Evolutionary conservation across 2,329 filamentous ascomycete genomes (phyloP), one percentile per base, ranked within the genome.

Genomic region (Lasiodiplodia gonubiensis): DNA sequence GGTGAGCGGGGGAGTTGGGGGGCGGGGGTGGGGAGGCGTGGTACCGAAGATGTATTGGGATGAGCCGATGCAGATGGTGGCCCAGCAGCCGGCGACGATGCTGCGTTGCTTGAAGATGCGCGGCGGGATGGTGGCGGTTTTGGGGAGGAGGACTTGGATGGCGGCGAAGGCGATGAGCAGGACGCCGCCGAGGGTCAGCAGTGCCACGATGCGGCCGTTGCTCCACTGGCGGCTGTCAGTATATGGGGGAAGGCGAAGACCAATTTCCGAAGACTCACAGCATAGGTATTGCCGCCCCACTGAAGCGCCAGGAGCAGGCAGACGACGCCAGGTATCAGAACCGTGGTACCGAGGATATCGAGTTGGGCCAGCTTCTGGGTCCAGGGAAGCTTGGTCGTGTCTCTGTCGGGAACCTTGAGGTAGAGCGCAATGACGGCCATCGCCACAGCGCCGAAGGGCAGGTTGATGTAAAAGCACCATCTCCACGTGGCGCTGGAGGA

Each of bases 361-460:
- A 79, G 33, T 3, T 66, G 51, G 7, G 16, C 12, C 7, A 69
- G 33, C 33, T 57, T 55, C 23, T 69, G 49, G 10, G 33, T 30
- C 51, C 21, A 48, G 18, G 80, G 78, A 75, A 66, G 77, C 60
- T 72, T 65, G n/a, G 27, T 59, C 4, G 37, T n/a, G 37, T 42
- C 54, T 25, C 21, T 27, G 21, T 42, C 54, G 61, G 74, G 79
- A 37, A 69, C 72, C 21, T 75, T 72, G 69, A 84, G 75, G 68
- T 80, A 74, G 69, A 83, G 69, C 25, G 82, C 68, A 37, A 84
- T 78, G 12, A 76, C 71, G 2, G 75, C 69, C n/a, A 75, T 74
- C 4, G 79, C 73, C 1, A 81, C 25, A 11, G 75, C 82, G 27
- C 82, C 82, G 52, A 84, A 78, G 0, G 82, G 82, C 1, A 84